Evolutionary conservation across 208 protist species (phyloP), one percentile per base, ranked within the genome.

Genomic region (Wallacemonas sp.): DNA sequence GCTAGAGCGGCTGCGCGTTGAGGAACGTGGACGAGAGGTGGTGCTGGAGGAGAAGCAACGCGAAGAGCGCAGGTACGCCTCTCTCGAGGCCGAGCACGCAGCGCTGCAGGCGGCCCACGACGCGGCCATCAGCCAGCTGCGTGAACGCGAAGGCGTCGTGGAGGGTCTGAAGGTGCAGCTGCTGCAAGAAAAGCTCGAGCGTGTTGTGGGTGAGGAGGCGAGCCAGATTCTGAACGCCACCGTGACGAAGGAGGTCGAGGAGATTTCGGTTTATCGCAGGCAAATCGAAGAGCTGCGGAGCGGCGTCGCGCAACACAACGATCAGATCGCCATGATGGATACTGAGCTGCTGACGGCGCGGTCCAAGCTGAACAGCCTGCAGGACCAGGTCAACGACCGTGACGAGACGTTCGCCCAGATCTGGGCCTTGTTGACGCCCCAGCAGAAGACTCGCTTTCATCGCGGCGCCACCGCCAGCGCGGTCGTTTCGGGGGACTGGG

Each of bases 391-490:
- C 68, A 48, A 64, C 12, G 72, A 77, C 52, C 67, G 74, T 39
- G 69, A 75, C 47, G 68, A 70, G 30, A 74, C 70, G 23, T 81
- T 87, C 65, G 52, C 48, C 21, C 55, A 66, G 27, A 55, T 87
- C 19, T 87, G 81, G 81, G 16, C 67, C 3, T 41, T 83, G 5
- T 61, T 81, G 11, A 78, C 76, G 54, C 81, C 76, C 17, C 73
- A 82, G 30, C 76, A 87, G 70, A 82, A 83, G 64, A 67, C 68
- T 32, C 72, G 77, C 14, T 81, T 83, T 47, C 67, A 41, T n/a
- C 49, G 63, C 44, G 34, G 48, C 56, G 26, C 62, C n/a, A n/a
- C n/a, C n/a, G n/a, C n/a, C n/a, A n/a, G n/a, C n/a, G n/a, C n/a
- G n/a, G n/a, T n/a, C n/a, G n/a, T n/a, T n/a, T n/a, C n/a, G n/a